Conservation (phyloP, 768 basidiomycete genomes). For the Tricholoma matsutake region DNA sequence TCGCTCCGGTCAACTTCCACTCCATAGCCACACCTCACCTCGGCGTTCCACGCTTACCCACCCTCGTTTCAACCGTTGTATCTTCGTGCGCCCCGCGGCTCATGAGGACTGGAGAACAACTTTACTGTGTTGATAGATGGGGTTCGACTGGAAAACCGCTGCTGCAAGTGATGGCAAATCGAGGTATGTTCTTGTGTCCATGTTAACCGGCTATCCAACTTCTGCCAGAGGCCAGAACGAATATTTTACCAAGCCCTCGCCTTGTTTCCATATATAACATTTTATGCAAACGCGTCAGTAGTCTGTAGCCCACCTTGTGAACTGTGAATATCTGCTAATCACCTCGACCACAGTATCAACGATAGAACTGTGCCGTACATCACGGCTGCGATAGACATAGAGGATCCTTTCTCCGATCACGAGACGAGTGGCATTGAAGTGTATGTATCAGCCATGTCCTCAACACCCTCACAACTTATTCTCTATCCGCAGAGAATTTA, state of each 20-base stretch:
- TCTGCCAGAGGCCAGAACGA: slow-evolving; percentile 40
- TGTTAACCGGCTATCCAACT: background rate
- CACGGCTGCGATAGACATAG: slow-evolving; percentile 67
- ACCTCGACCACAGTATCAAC: slow-evolving; percentile 44
- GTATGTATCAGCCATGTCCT: slow-evolving; percentile 35
- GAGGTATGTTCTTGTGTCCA: slow-evolving; percentile 39
- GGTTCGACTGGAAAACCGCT: slow-evolving; percentile 59
- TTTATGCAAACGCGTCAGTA: slow-evolving; percentile 80
- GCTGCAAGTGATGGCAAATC: slow-evolving; percentile 76
- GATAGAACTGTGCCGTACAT: slow-evolving; percentile 83
- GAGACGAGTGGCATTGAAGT: slow-evolving; percentile 57
- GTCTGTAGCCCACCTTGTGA: background rate
- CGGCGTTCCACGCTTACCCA: slow-evolving; percentile 61
- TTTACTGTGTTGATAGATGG: slow-evolving; percentile 72
- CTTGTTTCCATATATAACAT: slow-evolving; percentile 62
- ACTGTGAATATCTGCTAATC: background rate
- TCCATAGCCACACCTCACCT: slow-evolving; percentile 82
- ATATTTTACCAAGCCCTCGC: slow-evolving; percentile 74
- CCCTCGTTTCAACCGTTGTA: slow-evolving; percentile 49
- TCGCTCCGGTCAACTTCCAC: slow-evolving; percentile 74
- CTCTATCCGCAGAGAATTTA: slow-evolving; percentile 41
- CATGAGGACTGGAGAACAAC: slow-evolving; percentile 74
- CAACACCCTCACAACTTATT: background rate
- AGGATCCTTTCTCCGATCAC: slow-evolving; percentile 63
- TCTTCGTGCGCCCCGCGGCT: slow-evolving; percentile 62